Evolutionary conservation across 139 green algal genomes (phyloP).

Genomic region (Astrephomene gubernaculifera): DNA sequence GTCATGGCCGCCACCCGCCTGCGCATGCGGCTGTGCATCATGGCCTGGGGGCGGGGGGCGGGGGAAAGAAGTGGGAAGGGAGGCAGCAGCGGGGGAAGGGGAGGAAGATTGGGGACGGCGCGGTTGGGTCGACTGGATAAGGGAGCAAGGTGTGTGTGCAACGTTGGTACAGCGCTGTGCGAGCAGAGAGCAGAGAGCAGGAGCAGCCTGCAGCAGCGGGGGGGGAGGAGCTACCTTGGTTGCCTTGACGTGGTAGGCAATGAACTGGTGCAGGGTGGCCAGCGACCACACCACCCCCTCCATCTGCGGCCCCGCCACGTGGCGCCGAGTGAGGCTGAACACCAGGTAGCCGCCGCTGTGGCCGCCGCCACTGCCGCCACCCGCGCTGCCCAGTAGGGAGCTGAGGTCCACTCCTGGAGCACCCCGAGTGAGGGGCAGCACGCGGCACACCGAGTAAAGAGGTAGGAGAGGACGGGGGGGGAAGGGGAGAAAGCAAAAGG

Average conservation of each 20-base stretch:
- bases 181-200: not conserved
- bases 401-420: constrained; percentile 25
- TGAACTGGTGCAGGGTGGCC: constrained; percentile 31
- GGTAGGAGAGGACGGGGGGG: not conserved
- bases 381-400: too few species aligned
- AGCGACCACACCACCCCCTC: constrained; percentile 43
- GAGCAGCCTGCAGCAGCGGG: not conserved
- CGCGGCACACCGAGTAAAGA: not conserved
- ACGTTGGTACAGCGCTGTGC: not conserved
- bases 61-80: not conserved
- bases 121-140: not conserved
- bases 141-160: not conserved
- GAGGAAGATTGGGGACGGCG: not conserved
- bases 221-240: constrained; percentile 14
- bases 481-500: not conserved
- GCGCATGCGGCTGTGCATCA: constrained; percentile 44
- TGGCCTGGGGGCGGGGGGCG: not conserved
- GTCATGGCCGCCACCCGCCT: constrained; percentile 20
- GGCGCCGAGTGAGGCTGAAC: constrained; percentile 1
- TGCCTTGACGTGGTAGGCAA: constrained; percentile 41
- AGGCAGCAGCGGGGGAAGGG: not conserved
- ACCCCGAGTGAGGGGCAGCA: not conserved
- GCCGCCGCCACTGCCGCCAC: not conserved
- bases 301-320: constrained; percentile 39
- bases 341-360: constrained; percentile 35